Evolutionary conservation across 1,284 basidiomycete species (phyloP).

Genomic region (Cryptococcus sp.): DNA sequence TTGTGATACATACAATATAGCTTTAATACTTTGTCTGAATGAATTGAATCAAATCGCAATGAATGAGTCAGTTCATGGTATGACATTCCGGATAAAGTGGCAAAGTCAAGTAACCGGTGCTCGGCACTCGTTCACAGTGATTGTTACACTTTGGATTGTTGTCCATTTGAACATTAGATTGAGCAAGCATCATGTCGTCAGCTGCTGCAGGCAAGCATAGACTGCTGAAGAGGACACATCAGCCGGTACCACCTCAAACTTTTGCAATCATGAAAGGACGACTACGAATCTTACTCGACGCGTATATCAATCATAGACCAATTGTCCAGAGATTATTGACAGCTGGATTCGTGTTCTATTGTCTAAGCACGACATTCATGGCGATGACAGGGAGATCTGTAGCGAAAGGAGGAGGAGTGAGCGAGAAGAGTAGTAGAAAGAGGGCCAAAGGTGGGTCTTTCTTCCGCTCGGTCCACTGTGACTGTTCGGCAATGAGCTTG

Average conservation of each 20-base stretch:
- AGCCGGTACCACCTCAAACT: background rate
- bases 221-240: background rate
- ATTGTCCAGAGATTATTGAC: constrained; percentile 64
- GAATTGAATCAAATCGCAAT: too few relatives aligned
- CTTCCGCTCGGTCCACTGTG: background rate
- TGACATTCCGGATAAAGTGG: too few relatives aligned
- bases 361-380: constrained; percentile 29
- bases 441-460: constrained; percentile 5
- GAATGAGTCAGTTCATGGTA: too few relatives aligned
- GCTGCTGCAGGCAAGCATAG: too few relatives aligned
- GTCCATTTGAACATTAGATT: too few relatives aligned
- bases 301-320: constrained; percentile 62
- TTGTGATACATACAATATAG: too few relatives aligned
- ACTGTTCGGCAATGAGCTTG: constrained; percentile 2
- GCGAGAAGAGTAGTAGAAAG: constrained; percentile 5
- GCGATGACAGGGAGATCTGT: constrained; percentile 28
- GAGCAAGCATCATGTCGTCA: too few relatives aligned
- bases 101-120: too few relatives aligned
- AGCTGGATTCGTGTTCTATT: constrained; percentile 41
- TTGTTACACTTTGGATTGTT: too few relatives aligned
- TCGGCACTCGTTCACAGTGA: too few relatives aligned
- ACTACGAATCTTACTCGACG: constrained; percentile 14
- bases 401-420: constrained; percentile 6
- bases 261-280: constrained; percentile 6
- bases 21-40: too few relatives aligned